phyloP scores from a whole-genome alignment of 352 stramenopile genomes.

The Salisapilia sapeloensis region DNA sequence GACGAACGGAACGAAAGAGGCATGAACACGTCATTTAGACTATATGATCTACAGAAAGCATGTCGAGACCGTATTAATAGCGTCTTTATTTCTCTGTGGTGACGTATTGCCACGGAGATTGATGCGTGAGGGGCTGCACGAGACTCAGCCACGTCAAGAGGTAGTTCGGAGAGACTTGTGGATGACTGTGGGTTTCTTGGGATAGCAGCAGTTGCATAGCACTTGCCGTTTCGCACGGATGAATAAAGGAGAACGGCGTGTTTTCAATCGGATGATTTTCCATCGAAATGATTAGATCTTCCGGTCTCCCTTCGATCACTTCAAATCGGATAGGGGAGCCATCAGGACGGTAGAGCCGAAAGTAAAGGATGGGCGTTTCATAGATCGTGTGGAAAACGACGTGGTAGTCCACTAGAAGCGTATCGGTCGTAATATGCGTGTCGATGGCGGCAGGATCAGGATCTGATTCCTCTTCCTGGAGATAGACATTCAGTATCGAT shows the following conservation, averaged over 20 bases:
- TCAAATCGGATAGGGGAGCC: constrained; percentile 11
- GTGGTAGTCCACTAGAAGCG: constrained; percentile 53
- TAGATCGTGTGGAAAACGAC: constrained; percentile 70
- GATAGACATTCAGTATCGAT: constrained; percentile 1
- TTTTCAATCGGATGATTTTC: constrained; percentile 53
- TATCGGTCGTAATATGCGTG: too few species aligned
- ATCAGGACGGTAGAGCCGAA: constrained; percentile 20
- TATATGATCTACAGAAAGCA: too few species aligned
- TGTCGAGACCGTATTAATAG: too few species aligned
- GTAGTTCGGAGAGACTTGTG: constrained; percentile 11
- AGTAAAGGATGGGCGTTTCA: constrained; percentile 58
- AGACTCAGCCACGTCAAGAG: constrained; percentile 62
- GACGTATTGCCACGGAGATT: constrained; percentile 26
- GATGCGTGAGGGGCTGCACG: constrained; percentile 38
- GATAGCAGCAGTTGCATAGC: constrained; percentile 44
- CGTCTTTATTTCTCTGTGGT: too few species aligned
- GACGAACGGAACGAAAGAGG: too few species aligned
- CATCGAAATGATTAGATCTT: constrained; percentile 27
- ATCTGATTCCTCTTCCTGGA: background rate
- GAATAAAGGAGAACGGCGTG: constrained; percentile 50
- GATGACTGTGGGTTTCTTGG: constrained; percentile 2
- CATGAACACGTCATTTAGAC: too few species aligned
- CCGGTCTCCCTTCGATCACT: constrained; percentile 3
- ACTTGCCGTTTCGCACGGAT: constrained; percentile 57
- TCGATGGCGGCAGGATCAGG: too few species aligned